Base-by-base conservation (phyloP, 1,284 basidiomycete genomes). In the Apiotrichum sp. region DNA sequence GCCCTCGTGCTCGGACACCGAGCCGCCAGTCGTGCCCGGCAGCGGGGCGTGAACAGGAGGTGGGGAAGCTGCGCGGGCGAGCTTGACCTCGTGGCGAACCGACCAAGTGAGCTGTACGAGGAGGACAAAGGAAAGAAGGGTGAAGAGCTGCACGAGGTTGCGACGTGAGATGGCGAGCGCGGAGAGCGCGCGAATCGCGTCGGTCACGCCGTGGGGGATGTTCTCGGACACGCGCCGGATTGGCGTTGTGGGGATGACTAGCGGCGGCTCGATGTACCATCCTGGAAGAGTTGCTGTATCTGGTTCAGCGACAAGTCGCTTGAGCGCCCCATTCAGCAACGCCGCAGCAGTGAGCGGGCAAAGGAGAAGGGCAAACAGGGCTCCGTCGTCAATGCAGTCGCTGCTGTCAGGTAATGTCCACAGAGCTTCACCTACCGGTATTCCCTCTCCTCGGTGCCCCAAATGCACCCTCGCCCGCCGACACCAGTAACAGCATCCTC, bases 311-410 rank as follows among this genome's bases (percentile, higher is more conserved):
- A 67, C 36, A 63, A 72, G 57, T 61, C 66, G 62, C 68, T 62
- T 84, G 76, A 58, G 81, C 74, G 74, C 82, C 78, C 69, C 65
- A 52, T 77, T 71, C 9, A 77, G 69, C 49, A 91, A 74, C 35
- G 88, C 75, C 0, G 86, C 80, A 3, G 88, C 82, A 48, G 92
- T 83, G 43, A 93, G 78, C 2, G 90, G 89, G 6, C 84, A 86
- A 34, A 91, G 80, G 14, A 91, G 80, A 6, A 92, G 77, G 1
- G 86, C 89, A 42, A 87, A 90, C 59, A 89, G 77, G 32, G 86
- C 84, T 4, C 91, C 91, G 69, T 93, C 90, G 71, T 93, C 90
- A 8, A 82, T 76, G 47, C 86, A 87, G 57, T 88, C 84, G 64
- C 89, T 90, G 67, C 5, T 39, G 31, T 65, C 55, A 58, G 53